Evolutionary conservation across 176 grass and related monocot genomes (phyloP).

Genomic region (Carex kokanica): DNA sequence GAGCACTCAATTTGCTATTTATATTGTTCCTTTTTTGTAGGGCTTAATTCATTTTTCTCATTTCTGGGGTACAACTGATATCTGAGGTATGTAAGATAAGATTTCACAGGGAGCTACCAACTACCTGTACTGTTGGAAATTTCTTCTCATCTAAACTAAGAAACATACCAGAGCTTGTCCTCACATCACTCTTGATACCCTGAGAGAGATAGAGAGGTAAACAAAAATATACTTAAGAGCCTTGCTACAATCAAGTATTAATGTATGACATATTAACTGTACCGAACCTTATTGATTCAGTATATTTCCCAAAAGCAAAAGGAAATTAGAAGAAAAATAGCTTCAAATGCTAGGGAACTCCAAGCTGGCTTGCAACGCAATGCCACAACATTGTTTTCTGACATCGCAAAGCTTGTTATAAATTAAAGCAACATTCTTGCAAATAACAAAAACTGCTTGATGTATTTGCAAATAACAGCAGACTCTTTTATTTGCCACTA

Average conservation of each 20-base stretch:
- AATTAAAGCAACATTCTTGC: background rate
- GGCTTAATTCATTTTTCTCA: background rate
- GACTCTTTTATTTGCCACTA: background rate
- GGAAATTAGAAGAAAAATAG: background rate
- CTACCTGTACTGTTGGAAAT: constrained; percentile 72
- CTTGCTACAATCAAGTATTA: background rate
- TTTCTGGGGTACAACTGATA: background rate
- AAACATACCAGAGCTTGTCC: constrained; percentile 98
- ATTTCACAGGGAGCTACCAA: constrained; percentile 5
- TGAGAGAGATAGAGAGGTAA: constrained; percentile 28
- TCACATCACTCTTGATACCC: constrained; percentile 91
- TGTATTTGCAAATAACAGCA: background rate
- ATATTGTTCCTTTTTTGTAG: background rate
- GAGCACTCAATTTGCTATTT: background rate
- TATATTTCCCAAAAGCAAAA: background rate
- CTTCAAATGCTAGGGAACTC: background rate
- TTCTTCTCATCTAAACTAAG: constrained; percentile 62
- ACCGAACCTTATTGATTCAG: background rate
- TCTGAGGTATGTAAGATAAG: background rate
- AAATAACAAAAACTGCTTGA: background rate
- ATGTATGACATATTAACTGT: background rate
- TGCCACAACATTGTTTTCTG: background rate
- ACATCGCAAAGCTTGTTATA: background rate
- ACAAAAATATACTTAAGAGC: background rate
- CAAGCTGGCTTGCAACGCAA: too few species aligned